Evolutionary conservation across 805 yeast species (phyloP).

Genomic region (Zygotorulaspora florentina): DNA sequence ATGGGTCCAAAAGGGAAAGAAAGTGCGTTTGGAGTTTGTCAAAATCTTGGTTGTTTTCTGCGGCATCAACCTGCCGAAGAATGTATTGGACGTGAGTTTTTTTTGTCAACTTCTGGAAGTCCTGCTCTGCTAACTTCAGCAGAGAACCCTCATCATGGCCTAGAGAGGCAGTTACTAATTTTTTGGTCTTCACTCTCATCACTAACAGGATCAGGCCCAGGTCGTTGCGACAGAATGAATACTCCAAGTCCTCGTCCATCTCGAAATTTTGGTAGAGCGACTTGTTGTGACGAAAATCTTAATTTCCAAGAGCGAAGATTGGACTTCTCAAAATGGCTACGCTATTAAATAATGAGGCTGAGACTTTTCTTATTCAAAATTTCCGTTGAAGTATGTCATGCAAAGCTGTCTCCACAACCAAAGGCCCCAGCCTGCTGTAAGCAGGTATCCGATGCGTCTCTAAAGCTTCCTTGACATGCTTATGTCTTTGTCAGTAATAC

Average conservation of each 20-base stretch:
- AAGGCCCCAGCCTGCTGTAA: no score
- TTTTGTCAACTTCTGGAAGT: constrained; percentile 10
- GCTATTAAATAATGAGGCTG: no score
- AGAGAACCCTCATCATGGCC: constrained; percentile 15
- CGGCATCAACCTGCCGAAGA: background rate
- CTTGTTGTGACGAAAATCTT: no score
- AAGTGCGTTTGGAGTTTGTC: constrained; percentile 1
- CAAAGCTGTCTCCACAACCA: no score
- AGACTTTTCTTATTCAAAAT: no score
- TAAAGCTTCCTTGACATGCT: no score
- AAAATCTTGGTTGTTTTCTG: background rate
- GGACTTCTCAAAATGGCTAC: background rate
- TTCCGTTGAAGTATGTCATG: no score
- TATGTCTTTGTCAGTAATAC: no score
- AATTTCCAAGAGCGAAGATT: background rate
- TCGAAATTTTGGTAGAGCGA: background rate
- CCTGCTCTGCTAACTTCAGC: constrained; percentile 10
- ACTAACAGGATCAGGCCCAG: constrained; percentile 17
- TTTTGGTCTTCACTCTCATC: constrained; percentile 9
- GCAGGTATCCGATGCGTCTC: no score
- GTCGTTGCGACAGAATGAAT: constrained; percentile 13
- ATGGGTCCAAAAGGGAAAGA: constrained; percentile 4
- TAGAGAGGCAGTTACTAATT: constrained; percentile 19
- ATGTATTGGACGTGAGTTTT: constrained; percentile 19
- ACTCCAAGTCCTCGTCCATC: constrained; percentile 11